Percentiles rank a stretch among this genome's conserved stretches.
Conservation (phyloP, 176 grass and related monocot species). For the Oryza meyeriana region DNA sequence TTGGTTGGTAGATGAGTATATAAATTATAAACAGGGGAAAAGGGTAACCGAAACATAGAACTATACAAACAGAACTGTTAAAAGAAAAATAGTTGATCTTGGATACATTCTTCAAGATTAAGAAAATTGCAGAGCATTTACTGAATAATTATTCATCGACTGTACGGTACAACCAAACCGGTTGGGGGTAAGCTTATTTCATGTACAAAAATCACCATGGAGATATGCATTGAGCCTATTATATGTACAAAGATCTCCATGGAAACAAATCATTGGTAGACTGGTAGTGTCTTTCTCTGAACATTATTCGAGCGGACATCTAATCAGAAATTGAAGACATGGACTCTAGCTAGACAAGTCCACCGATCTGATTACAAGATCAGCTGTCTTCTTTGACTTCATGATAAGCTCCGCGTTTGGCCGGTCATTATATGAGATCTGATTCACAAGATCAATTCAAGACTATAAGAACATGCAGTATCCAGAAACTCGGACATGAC, state of each 20-base stretch:
- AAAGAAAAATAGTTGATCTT: not conserved
- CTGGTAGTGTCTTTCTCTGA: not conserved
- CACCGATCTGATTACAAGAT: conserved; percentile 81
- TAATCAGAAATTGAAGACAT: conserved; percentile 2
- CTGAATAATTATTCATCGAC: not conserved
- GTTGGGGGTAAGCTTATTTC: conserved; percentile 30
- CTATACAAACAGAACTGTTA: not conserved
- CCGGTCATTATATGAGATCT: conserved; percentile 83
- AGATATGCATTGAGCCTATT: conserved; percentile 1
- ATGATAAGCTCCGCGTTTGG: conserved; percentile 90
- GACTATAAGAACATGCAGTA: not conserved
- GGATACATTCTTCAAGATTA: not conserved
- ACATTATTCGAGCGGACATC: conserved; percentile 1
- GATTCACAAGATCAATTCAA: conserved; percentile 29
- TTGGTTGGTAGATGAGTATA: not conserved
- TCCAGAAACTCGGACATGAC: not conserved
- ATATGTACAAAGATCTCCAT: conserved; percentile 9
- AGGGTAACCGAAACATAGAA: not conserved
- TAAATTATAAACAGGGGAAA: not conserved
- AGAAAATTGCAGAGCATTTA: not conserved
- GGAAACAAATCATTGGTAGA: not conserved
- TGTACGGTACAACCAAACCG: conserved; percentile 9
- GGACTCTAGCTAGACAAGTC: conserved; percentile 35
- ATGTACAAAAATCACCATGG: conserved; percentile 24
- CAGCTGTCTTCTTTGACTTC: conserved; percentile 62